Conservation (phyloP, 805 yeast species). For the Wickerhamomyces sydowiorum region DNA sequence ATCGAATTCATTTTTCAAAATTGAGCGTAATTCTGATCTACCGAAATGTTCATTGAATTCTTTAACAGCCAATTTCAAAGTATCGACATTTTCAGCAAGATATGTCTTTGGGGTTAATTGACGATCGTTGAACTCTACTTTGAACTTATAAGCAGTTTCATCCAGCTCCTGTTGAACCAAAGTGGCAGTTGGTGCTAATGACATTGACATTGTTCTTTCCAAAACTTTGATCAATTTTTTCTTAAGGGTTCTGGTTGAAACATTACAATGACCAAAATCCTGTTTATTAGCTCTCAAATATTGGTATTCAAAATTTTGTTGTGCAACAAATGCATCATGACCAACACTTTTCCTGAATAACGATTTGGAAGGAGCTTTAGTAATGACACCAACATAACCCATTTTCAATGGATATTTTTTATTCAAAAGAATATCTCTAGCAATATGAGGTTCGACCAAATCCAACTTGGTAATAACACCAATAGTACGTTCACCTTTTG, state of each 20-base stretch:
- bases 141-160: constrained; percentile 86
- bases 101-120: constrained; percentile 92
- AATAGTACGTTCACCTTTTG: constrained; percentile 90
- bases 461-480: constrained; percentile 96
- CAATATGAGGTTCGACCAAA: constrained; percentile 72
- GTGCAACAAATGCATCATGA: constrained; percentile 59
- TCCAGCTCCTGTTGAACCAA: constrained; percentile 88
- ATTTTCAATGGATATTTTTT: constrained; percentile 82
- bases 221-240: constrained; percentile 79
- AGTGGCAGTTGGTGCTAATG: constrained; percentile 80
- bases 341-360: constrained; percentile 52
- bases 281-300: constrained; percentile 63
- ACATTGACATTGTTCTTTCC: constrained; percentile 86
- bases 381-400: constrained; percentile 99
- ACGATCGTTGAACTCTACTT: constrained; percentile 95
- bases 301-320: constrained; percentile 56
- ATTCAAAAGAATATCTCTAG: constrained; percentile 63
- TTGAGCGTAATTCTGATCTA: constrained; percentile 70
- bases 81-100: constrained; percentile 85
- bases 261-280: constrained; percentile 56
- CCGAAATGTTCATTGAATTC: constrained; percentile 82
- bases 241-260: constrained; percentile 72
- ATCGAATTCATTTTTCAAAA: constrained; percentile 79
- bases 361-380: constrained; percentile 56
- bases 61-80: constrained; percentile 78